Percentiles rank a stretch among this genome's conserved stretches.
These are phyloP conservation scores for Acer saccharum DNA, from an alignment of 345 rosid species.

Conservation along the genomic window DNA sequence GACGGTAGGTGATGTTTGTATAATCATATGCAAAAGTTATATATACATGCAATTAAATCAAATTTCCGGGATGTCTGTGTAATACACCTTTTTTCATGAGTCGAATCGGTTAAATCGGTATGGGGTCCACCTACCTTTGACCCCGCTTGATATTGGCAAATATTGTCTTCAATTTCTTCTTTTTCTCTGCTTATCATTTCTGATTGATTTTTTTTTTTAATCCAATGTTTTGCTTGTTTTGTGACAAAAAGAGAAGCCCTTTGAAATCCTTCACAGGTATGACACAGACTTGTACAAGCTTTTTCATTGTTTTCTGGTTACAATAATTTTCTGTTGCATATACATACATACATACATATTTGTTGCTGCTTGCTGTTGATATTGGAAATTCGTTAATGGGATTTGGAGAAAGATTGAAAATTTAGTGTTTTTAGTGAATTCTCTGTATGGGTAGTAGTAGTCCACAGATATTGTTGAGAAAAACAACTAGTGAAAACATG, in stretches of 20 bases:
- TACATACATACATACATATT: neutral
- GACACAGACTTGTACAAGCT: neutral
- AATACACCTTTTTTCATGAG: too few relatives aligned
- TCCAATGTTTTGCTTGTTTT: neutral
- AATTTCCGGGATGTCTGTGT: too few relatives aligned
- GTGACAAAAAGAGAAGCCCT: too few relatives aligned
- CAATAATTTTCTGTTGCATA: neutral
- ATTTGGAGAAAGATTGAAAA: neutral
- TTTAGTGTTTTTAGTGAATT: neutral
- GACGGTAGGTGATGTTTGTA: too few relatives aligned
- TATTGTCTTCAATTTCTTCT: too few relatives aligned
- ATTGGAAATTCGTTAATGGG: neutral
- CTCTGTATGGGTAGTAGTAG: constrained; percentile 9
- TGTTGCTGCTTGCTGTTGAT: neutral
- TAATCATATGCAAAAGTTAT: too few relatives aligned
- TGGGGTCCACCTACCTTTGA: too few relatives aligned
- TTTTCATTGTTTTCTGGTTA: neutral
- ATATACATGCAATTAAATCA: too few relatives aligned
- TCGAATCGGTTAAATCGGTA: too few relatives aligned
- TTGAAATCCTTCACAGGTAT: neutral
- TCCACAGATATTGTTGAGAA: constrained; percentile 13
- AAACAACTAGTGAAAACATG: neutral
- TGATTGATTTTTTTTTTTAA: too few relatives aligned
- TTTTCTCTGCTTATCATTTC: too few relatives aligned
- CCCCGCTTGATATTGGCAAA: too few relatives aligned